These are phyloP conservation scores for Neofusicoccum sp. DNA, from an alignment of 2,329 filamentous ascomycete genomes.

Conservation along the genomic window DNA sequence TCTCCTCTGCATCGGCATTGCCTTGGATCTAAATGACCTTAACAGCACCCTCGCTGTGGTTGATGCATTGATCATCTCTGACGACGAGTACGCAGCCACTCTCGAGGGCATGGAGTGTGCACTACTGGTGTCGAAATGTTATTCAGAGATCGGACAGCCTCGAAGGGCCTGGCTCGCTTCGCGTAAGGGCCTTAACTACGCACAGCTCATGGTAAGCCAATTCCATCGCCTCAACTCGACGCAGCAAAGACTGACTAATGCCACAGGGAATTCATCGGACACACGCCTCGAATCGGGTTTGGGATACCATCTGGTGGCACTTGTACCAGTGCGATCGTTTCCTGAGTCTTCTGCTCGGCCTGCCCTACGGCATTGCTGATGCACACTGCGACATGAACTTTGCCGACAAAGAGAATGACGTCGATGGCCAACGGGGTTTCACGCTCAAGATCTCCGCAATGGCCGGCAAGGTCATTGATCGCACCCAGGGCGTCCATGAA, in stretches of 20 bases:
- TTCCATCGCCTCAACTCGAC: not conserved
- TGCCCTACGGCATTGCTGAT: constrained; percentile 48
- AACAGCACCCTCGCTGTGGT: constrained; percentile 48
- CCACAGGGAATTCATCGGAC: constrained; percentile 39
- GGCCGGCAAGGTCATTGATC: constrained; percentile 45
- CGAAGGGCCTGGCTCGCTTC: constrained; percentile 54
- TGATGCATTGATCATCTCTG: constrained; percentile 48
- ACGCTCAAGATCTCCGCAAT: constrained; percentile 39
- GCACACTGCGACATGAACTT: constrained; percentile 34
- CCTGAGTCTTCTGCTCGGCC: constrained; percentile 53
- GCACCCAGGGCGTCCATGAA: constrained; percentile 38
- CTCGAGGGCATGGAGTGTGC: constrained; percentile 55
- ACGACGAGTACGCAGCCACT: constrained; percentile 51
- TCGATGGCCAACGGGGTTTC: constrained; percentile 20
- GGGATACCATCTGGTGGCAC: constrained; percentile 42
- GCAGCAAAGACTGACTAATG: not conserved
- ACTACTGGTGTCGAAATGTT: constrained; percentile 52
- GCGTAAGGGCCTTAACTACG: constrained; percentile 52
- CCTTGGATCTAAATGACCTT: constrained; percentile 41
- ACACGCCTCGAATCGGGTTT: constrained; percentile 31
- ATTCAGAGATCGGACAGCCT: constrained; percentile 56
- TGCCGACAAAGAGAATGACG: constrained; percentile 19
- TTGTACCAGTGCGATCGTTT: constrained; percentile 49
- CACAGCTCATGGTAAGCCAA: constrained; percentile 50
- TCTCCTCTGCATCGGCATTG: constrained; percentile 39